phyloP scores from a whole-genome alignment of 116 monocot species.

The Dioscorea cayenensis region DNA sequence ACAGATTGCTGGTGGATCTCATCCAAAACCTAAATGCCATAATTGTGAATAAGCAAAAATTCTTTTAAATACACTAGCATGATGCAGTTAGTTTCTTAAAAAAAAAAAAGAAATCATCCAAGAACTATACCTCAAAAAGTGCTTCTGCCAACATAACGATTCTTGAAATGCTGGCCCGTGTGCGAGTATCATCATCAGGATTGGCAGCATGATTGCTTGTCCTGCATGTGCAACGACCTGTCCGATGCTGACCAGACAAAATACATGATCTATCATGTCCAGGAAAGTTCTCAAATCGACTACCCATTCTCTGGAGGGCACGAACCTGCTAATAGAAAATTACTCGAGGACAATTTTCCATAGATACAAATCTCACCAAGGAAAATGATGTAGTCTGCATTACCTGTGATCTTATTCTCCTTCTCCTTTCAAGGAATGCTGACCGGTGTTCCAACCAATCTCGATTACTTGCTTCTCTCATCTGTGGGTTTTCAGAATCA shows the following conservation, averaged over 20 bases:
- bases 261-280: slow-evolving; percentile 87
- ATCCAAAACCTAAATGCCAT: slow-evolving; percentile 67
- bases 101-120: background rate
- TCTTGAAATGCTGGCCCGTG: slow-evolving; percentile 81
- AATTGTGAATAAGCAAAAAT: background rate
- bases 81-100: background rate
- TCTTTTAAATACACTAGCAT: background rate
- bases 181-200: slow-evolving; percentile 49
- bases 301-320: slow-evolving; percentile 81
- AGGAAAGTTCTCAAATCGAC: slow-evolving; percentile 70
- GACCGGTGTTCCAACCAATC: slow-evolving; percentile 52
- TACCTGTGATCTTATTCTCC: slow-evolving; percentile 86
- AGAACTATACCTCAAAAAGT: slow-evolving; percentile 72
- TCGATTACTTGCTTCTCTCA: slow-evolving; percentile 19
- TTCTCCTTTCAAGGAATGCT: slow-evolving; percentile 59
- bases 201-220: slow-evolving; percentile 26
- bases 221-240: slow-evolving; percentile 67
- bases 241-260: slow-evolving; percentile 59
- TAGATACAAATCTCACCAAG: background rate
- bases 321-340: slow-evolving; percentile 59
- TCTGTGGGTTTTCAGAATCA: slow-evolving; percentile 17
- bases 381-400: background rate
- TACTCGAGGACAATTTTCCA: background rate
- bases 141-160: slow-evolving; percentile 99
- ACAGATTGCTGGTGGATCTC: slow-evolving; percentile 96